A percentile compares a stretch with the other conserved stretches of the same genome.
phyloP scores from a whole-genome alignment of 2,329 filamentous ascomycete species.

The Celoporthe dispersa region DNA sequence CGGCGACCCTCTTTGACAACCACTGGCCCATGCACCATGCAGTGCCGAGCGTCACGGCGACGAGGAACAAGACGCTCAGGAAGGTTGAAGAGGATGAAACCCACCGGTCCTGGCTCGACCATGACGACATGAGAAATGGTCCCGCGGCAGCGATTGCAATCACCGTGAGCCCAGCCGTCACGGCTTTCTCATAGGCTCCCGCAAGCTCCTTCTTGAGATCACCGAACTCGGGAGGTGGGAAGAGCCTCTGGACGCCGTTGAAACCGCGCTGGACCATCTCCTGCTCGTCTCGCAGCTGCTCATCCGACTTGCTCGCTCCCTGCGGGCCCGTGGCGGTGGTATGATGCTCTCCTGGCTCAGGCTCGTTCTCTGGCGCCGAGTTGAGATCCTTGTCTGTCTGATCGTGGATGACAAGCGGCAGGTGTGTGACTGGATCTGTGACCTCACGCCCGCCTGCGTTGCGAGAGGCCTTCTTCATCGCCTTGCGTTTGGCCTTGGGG shows the following conservation, averaged over 20 bases:
- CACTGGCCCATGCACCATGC: slow-evolving; percentile 56
- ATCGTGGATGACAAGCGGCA: slow-evolving; percentile 70
- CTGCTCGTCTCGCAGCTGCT: slow-evolving; percentile 44
- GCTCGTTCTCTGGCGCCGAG: slow-evolving; percentile 42
- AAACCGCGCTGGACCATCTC: slow-evolving; percentile 43
- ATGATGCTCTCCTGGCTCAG: slow-evolving; percentile 42
- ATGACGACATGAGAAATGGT: slow-evolving; percentile 23
- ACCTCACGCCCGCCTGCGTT: slow-evolving; percentile 62
- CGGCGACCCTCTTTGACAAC: slow-evolving; percentile 63
- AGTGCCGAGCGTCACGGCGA: slow-evolving; percentile 40
- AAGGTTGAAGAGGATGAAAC: slow-evolving; percentile 33
- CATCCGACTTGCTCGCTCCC: slow-evolving; percentile 45
- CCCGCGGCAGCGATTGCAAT: slow-evolving; percentile 38
- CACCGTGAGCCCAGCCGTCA: slow-evolving; percentile 43
- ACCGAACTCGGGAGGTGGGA: slow-evolving; percentile 54
- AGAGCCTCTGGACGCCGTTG: slow-evolving; percentile 48
- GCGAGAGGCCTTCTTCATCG: slow-evolving; percentile 49
- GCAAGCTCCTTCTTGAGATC: slow-evolving; percentile 42
- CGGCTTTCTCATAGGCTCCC: slow-evolving; percentile 39
- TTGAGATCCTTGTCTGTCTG: slow-evolving; percentile 66
- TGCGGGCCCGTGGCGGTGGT: slow-evolving; percentile 44
- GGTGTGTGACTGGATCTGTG: slow-evolving; percentile 74
- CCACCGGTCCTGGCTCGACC: slow-evolving; percentile 21
- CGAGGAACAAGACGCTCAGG: slow-evolving; percentile 36
- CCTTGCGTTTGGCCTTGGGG: slow-evolving; percentile 52